Base-by-base conservation (phyloP, 2,329 filamentous ascomycete species). In the Akanthomyces dipterigenus region DNA sequence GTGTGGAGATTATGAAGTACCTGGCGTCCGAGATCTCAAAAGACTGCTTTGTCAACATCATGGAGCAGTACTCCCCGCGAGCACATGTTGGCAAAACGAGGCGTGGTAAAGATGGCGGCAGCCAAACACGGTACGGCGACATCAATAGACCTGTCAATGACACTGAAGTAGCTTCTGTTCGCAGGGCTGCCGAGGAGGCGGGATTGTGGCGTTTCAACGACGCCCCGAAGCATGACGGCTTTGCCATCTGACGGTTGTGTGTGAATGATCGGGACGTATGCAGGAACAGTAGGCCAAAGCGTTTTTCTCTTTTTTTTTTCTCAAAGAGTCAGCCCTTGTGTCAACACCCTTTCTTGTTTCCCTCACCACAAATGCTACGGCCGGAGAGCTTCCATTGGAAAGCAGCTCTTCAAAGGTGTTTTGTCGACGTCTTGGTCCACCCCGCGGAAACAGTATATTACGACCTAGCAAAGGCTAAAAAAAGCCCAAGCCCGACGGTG, bases 51-150 rank as follows among this genome's bases (percentile, higher is more conserved):
- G 83, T 95, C 63, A 88, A 96, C 70, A 87, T 96, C 65, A 95
- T 95, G 90, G 90, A 96, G 73, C 91, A 96, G 74, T 95, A 95
- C 69, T 86, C 86, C 64, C 90, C 90, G 0, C 84, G 89, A 65
- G 91, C 89, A 0, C 86, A 96, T 71, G 91, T 96, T 1, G 91
- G 91, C 3, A 93, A 91, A 76, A 76, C 78, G 59, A 84, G 76
- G 66, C 65, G 68, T 38, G 61, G 55, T 16, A 73, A 65, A n/a
- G 67, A 69, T 60, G 24, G 65, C 3, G 20, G 28, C 40, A 40
- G 42, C 28, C 75, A 82, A 62, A 79, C 88, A 4, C 78, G 89
- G 36, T 95, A 93, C 73, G 79, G 81, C 20, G 90, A 95, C 45
- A 90, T 95, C 69, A 93, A 95, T 70, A 84, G 89, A n/a, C 77